Base-by-base conservation (phyloP, 768 basidiomycete species). In the Amanita phalloides region DNA sequence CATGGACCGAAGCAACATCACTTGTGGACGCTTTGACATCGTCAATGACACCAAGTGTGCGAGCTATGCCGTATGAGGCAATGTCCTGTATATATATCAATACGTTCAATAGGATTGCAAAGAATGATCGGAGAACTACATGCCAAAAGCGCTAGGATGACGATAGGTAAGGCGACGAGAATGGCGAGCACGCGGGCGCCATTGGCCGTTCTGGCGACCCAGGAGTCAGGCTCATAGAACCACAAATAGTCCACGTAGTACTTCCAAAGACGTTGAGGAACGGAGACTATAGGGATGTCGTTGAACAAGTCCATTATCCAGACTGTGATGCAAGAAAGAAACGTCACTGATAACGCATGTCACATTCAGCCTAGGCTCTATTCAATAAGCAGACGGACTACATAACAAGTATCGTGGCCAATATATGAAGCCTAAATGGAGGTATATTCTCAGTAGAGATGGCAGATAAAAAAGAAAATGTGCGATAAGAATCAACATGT, bases 31-130 rank as follows among this genome's bases (percentile, higher is more conserved):
- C 84, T 62, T 82, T 83, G 48, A 82, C 79, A 54, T 78, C 77
- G 64, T 88, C 86, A 56, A 86, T 76, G 49, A 87, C 75, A 32
- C 87, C 88, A 47, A 91, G 74, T 5, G 86, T 90, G 53, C 88
- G 82, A 10, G 85, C 89, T 61, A 91, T 86, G 53, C 82, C 79
- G 59, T 90, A 91, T 17, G 89, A 86, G 2, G 79, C 71, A 50
- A 90, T 79, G 63, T 91, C 88, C 88, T 90, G 60, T 21, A 39
- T 4, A 47, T 37, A 30, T 6, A 56, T 1, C 3, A 30, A 30
- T 30, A 11, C 33, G n/a, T 39, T 47, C 33, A 28, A 43, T 13
- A 45, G 42, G 17, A 42, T 45, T 23, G 55, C 51, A 48, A 39
- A 35, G 41, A 46, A 48, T 42, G 41, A 55, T 55, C 45, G 38